Conservation (phyloP, 2,329 filamentous ascomycete genomes). For the Botrytis pseudocinerea region DNA sequence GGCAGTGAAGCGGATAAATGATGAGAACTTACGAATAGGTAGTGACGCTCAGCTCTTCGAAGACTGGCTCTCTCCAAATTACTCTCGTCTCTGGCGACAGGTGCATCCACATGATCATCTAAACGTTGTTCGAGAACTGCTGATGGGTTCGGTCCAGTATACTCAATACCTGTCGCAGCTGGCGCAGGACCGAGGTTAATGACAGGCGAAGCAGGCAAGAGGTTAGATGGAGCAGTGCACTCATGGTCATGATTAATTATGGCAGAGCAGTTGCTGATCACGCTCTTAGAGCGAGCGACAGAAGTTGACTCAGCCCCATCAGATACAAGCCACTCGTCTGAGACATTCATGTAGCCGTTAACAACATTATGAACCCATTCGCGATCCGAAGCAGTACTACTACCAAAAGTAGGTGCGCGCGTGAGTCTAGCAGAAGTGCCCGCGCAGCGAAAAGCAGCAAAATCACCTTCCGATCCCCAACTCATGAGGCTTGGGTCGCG, state of each 20-base stretch:
- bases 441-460: neutral
- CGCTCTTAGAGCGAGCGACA: neutral
- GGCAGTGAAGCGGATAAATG: fast-evolving
- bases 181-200: neutral
- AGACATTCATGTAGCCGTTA: neutral
- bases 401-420: neutral
- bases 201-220: neutral
- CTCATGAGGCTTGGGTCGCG: neutral
- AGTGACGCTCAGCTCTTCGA: neutral
- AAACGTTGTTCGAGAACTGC: neutral
- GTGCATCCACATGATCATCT: neutral
- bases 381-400: neutral
- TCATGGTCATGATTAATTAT: neutral
- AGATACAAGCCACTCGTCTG: neutral
- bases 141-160: neutral
- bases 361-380: neutral
- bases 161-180: neutral
- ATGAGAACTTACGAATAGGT: neutral
- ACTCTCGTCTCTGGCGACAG: neutral
- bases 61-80: neutral
- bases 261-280: neutral
- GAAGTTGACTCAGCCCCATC: neutral
- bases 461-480: neutral
- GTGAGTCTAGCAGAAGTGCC: neutral
- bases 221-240: neutral